phyloP scores from a whole-genome alignment of 2,329 filamentous ascomycete genomes.

The Venturia effusa region DNA sequence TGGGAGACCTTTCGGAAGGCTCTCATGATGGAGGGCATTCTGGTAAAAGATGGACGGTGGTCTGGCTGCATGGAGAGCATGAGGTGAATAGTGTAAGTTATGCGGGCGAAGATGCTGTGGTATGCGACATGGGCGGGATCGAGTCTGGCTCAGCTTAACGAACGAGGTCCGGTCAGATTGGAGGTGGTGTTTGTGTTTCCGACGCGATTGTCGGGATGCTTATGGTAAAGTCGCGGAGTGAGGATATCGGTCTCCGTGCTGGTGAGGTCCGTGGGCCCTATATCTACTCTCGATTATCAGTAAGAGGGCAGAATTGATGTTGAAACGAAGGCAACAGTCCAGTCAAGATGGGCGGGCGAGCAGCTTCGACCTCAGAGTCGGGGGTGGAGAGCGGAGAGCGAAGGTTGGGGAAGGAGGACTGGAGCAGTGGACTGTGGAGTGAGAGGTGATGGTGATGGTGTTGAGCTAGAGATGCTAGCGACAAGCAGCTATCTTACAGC shows the following conservation, averaged over 20 bases:
- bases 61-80: background rate
- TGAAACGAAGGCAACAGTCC: background rate
- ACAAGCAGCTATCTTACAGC: background rate
- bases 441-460: background rate
- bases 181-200: background rate
- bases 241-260: background rate
- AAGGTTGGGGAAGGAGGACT: background rate
- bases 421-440: too few relatives aligned
- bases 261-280: background rate
- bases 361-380: too few relatives aligned
- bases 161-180: background rate
- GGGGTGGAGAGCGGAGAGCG: background rate
- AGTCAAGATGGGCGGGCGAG: background rate
- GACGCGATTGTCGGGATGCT: background rate
- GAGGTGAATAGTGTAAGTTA: background rate
- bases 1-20: conserved; percentile 4
- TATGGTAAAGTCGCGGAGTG: background rate
- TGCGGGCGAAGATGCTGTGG: background rate
- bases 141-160: background rate
- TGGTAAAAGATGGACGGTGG: background rate
- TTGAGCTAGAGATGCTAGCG: too few relatives aligned
- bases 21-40: conserved; percentile 5
- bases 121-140: background rate
- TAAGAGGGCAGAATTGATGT: background rate
- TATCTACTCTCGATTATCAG: background rate